Evolutionary conservation across 352 stramenopile genomes (phyloP), one percentile per base, ranked within the genome.

Genomic region (Globisporangium cylindrosporum): DNA sequence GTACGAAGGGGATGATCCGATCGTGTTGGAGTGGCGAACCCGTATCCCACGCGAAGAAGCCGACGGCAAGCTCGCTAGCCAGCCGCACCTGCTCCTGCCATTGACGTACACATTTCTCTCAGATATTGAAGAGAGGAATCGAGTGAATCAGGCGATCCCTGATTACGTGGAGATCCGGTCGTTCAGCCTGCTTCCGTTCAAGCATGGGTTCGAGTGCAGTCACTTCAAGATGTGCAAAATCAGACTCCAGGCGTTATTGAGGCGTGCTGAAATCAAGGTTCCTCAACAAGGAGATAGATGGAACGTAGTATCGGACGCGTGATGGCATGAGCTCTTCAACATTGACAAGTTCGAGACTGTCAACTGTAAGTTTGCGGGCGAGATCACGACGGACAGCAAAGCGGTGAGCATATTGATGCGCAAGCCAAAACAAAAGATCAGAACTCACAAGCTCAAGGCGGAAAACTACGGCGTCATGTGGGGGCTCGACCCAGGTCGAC

Each of bases 141-240:
- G 10, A 14, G n/a, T 10, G 22, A 59, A 41, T n/a, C 0, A 29
- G 51, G 22, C 24, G 32, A 63, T 22, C 10, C 54, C 51, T 15
- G 59, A 62, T 18, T 70, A 49, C 41, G 9, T 20, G 5, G 29
- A 69, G 65, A 49, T 67, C 1, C 48, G 60, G 1, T 27, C 38
- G 41, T 70, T 72, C 56, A 67, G 43, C 15, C 46, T 72, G 1
- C 61, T 75, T 15, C 65, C 70, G 15, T 62, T 22, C 34, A 75
- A 73, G 66, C 46, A 46, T 1, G 70, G 66, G 2, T 75, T 75
- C 25, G 57, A 64, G 38, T 68, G 70, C 27, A 66, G 48, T 34
- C 61, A 75, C n/a, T 59, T 75, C 32, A 73, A 60, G 59, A 70
- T 75, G 66, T 70, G 56, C 38, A 61, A 60, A 4, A 20, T 27